These are phyloP conservation scores for Yarrowia porcina DNA, from an alignment of 805 yeast species.

Conservation along the genomic window DNA sequence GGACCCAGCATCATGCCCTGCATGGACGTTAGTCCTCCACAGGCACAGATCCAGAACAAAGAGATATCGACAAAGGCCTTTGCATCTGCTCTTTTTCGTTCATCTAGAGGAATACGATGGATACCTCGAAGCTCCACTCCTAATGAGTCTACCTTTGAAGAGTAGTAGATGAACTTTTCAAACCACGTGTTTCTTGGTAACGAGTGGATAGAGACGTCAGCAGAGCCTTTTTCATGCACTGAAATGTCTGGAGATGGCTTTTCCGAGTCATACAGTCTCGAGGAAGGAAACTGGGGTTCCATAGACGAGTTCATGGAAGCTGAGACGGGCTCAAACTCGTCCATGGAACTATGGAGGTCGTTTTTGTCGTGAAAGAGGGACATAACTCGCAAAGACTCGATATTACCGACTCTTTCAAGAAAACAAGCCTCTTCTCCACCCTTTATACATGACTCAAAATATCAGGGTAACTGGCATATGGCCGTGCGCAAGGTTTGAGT, in stretches of 20 bases:
- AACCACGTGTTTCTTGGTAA: slow-evolving; percentile 18
- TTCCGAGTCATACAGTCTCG: too few relatives aligned
- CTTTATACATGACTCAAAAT: slow-evolving; percentile 17
- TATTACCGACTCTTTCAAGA: too few relatives aligned
- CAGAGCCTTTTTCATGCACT: neutral
- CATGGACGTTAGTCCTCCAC: slow-evolving; percentile 88
- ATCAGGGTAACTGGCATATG: slow-evolving; percentile 4
- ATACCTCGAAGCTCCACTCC: slow-evolving; percentile 80
- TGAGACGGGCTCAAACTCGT: neutral
- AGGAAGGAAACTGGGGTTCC: too few relatives aligned
- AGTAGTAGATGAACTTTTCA: slow-evolving; percentile 29
- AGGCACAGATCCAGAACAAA: slow-evolving; percentile 81
- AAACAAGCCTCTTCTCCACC: neutral
- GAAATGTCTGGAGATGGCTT: too few relatives aligned
- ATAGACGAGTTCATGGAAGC: neutral
- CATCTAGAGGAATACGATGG: slow-evolving; percentile 66
- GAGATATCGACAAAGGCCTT: slow-evolving; percentile 43
- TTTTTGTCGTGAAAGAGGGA: neutral
- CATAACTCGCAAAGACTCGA: too few relatives aligned
- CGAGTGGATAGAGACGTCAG: neutral
- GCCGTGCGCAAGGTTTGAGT: slow-evolving; percentile 12
- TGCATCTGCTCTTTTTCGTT: slow-evolving; percentile 41
- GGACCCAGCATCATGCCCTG: slow-evolving; percentile 79
- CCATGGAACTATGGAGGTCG: too few relatives aligned
- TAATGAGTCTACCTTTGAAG: slow-evolving; percentile 47